Conservation (phyloP, 2,329 filamentous ascomycete species). For the Aspergillus cejpii region DNA sequence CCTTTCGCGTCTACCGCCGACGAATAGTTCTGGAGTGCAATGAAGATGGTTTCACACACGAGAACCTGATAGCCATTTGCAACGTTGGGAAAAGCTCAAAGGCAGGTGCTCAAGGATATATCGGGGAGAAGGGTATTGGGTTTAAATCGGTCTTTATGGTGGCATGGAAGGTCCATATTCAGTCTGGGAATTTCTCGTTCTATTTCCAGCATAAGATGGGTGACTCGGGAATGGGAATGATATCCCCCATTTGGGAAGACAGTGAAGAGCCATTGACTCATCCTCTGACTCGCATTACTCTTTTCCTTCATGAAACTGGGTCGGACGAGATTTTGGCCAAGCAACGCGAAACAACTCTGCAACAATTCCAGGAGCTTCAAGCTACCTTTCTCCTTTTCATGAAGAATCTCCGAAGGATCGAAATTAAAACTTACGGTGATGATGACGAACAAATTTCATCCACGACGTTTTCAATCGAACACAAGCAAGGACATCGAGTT, state of each 20-base stretch:
- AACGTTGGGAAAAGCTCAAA: slow-evolving; percentile 33
- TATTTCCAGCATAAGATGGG: slow-evolving; percentile 1
- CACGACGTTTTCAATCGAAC: too few relatives aligned
- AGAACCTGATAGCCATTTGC: slow-evolving; percentile 35
- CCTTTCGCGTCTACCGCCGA: slow-evolving; percentile 18
- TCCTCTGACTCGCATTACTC: slow-evolving; percentile 2
- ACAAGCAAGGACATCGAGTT: too few relatives aligned
- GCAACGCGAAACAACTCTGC: too few relatives aligned
- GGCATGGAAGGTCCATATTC: slow-evolving; percentile 3
- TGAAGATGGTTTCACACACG: slow-evolving; percentile 37
- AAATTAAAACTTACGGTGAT: too few relatives aligned
- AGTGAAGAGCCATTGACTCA: background rate
- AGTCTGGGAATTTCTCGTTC: slow-evolving; percentile 4
- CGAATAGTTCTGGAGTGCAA: slow-evolving; percentile 36
- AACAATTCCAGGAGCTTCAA: too few relatives aligned
- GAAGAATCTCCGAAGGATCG: too few relatives aligned
- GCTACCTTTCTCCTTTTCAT: too few relatives aligned
- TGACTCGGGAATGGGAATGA: slow-evolving; percentile 2
- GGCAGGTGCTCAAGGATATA: slow-evolving; percentile 15
- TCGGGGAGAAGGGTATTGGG: slow-evolving; percentile 27
- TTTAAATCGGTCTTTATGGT: slow-evolving; percentile 28
- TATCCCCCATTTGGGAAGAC: background rate
- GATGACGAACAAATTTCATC: too few relatives aligned
- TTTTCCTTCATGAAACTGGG: too few relatives aligned
- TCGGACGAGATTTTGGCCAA: too few relatives aligned